Evolutionary conservation across 2,329 filamentous ascomycete species (phyloP).

Genomic region (Cladosporium sp.): DNA sequence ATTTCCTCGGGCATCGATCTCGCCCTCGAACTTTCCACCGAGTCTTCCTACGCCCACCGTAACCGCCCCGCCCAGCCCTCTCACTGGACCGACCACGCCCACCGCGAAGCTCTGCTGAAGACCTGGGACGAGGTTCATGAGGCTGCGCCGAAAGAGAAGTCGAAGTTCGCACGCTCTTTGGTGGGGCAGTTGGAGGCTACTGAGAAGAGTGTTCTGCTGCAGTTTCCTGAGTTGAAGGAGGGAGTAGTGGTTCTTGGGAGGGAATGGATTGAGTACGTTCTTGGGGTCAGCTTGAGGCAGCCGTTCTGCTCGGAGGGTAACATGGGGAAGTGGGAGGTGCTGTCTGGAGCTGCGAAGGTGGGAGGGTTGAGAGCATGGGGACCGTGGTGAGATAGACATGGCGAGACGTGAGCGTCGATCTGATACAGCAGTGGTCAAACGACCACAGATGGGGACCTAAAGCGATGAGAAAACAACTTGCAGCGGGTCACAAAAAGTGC

Average conservation of each 20-base stretch:
- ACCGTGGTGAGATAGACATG: constrained; percentile 26
- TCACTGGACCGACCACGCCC: constrained; percentile 29
- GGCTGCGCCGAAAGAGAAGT: constrained; percentile 17
- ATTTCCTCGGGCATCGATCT: background rate
- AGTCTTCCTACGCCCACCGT: constrained; percentile 22
- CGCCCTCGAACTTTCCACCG: constrained; percentile 27
- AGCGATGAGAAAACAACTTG: background rate
- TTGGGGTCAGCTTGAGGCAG: constrained; percentile 27
- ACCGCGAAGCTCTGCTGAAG: constrained; percentile 25
- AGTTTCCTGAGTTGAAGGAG: constrained; percentile 29
- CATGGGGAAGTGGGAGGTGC: constrained; percentile 32
- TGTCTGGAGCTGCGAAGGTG: constrained; percentile 24
- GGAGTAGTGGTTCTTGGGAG: constrained; percentile 23
- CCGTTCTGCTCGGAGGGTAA: constrained; percentile 29
- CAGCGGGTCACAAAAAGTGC: background rate
- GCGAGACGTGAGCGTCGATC: too few relatives aligned
- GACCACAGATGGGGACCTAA: too few relatives aligned
- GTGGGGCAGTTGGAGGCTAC: constrained; percentile 23
- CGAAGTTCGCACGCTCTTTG: constrained; percentile 22
- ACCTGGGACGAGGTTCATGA: constrained; percentile 30
- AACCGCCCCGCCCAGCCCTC: constrained; percentile 26
- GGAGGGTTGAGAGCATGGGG: constrained; percentile 31
- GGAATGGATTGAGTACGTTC: constrained; percentile 32
- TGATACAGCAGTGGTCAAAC: background rate
- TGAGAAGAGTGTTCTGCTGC: constrained; percentile 26